Evolutionary conservation across 2,329 filamentous ascomycete genomes (phyloP), one percentile per base, ranked within the genome.

Genomic region (Ophiostoma ips): DNA sequence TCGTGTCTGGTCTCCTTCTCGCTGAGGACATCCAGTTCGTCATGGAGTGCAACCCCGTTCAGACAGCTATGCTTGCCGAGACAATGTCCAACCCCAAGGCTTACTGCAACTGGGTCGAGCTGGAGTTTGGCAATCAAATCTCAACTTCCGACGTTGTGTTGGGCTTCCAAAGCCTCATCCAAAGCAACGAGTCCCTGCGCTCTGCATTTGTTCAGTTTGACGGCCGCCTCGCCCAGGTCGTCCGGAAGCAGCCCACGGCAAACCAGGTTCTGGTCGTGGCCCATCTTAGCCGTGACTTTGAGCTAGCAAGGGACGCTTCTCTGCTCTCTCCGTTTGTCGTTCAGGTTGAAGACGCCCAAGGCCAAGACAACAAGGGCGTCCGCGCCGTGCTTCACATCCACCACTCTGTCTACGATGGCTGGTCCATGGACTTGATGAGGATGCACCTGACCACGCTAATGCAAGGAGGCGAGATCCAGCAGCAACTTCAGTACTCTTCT

Each of bases 341-440:
- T n/a, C 74, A 85, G 52, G 64, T 88, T 2, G 44, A 35, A 12
- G 50, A 45, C 24, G 5, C 24, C 5, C 11, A 10, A 2, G 7
- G 15, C 18, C 16, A 57, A 12, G 31, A 48, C n/a, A 10, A 13
- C 16, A 46, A 60, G 5, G 50, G 55, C 45, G 50, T 60, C 3
- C 57, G 67, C 4, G 62, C 61, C 52, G 63, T 76, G 11, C 49
- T 86, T 41, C 71, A 82, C 12, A 68, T 94, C 0, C 88, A 94
- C 60, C 89, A 95, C 64, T 80, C 86, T 1, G 62, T 94, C 1
- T 95, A 94, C 60, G 89, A 95, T 63, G 89, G 88, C n/a, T 95
- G 89, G 89, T 89, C 87, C 0, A 74, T 88, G 60, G 84, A 95
- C 48, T 68, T 90, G 30, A 64, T 94, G 0, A 58, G 86, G 13